Evolutionary conservation across 495 filamentous ascomycete species (phyloP).

Genomic region (Lophiotrema nucula): DNA sequence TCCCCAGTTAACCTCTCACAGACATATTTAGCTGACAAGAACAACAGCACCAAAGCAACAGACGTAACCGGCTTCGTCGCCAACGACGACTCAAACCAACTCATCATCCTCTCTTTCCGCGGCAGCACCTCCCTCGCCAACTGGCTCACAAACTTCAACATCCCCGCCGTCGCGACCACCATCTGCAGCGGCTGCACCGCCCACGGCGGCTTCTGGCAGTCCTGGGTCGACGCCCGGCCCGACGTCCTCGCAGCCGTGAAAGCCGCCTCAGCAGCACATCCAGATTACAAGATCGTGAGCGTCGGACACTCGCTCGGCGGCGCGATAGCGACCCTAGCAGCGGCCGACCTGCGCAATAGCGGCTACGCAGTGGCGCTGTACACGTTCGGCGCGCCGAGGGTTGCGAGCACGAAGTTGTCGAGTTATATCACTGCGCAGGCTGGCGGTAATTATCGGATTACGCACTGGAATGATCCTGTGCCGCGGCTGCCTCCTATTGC

Average conservation of each 20-base stretch:
- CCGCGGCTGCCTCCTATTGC: constrained; percentile 60
- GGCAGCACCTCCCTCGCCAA: constrained; percentile 62
- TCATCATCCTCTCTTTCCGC: constrained; percentile 68
- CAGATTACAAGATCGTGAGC: constrained; percentile 54
- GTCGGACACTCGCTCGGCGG: constrained; percentile 72
- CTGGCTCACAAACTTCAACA: constrained; percentile 64
- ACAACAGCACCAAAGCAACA: constrained; percentile 49
- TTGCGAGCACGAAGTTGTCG: constrained; percentile 59
- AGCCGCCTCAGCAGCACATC: constrained; percentile 41
- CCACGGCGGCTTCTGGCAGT: constrained; percentile 56
- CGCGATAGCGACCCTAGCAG: constrained; percentile 64
- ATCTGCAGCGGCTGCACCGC: constrained; percentile 54
- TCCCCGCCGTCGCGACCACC: constrained; percentile 40
- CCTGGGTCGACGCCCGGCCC: constrained; percentile 51
- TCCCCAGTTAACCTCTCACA: neutral
- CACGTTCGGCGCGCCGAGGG: constrained; percentile 67
- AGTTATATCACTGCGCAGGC: constrained; percentile 56
- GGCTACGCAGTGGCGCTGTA: constrained; percentile 53
- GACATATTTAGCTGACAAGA: neutral
- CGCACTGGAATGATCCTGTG: constrained; percentile 66
- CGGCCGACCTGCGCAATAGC: constrained; percentile 55
- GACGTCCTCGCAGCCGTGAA: constrained; percentile 47
- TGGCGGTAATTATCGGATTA: constrained; percentile 62
- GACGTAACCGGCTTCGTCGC: constrained; percentile 70
- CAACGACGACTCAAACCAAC: constrained; percentile 58